Conservation (phyloP, 1,284 basidiomycete species). For the Coniferiporia weirii region DNA sequence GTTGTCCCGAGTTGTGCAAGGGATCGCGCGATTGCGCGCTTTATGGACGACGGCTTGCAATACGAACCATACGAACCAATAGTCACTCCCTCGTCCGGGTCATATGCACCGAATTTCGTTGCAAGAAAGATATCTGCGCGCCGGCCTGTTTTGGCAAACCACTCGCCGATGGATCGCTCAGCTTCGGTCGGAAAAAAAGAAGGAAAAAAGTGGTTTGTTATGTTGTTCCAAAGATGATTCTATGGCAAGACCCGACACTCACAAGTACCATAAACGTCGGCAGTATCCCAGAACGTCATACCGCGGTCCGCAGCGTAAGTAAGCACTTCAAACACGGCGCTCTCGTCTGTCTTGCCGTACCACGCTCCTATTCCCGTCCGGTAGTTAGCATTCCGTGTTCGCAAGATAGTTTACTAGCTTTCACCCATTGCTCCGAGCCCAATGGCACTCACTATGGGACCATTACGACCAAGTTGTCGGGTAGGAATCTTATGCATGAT, state of each 20-base stretch:
- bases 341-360: constrained; percentile 12
- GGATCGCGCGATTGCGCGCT: constrained; percentile 23
- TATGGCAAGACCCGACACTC: not conserved
- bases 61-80: too few species aligned
- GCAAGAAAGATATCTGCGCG: constrained; percentile 19
- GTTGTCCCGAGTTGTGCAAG: constrained; percentile 28
- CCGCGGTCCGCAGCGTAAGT: constrained; percentile 13
- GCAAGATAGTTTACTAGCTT: not conserved
- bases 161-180: constrained; percentile 6
- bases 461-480: constrained; percentile 6
- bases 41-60: constrained; percentile 27
- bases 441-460: constrained; percentile 8
- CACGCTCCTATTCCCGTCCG: constrained; percentile 6
- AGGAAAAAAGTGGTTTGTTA: not conserved
- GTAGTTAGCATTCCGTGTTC: not conserved
- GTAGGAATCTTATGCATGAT: constrained; percentile 1
- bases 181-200: too few species aligned
- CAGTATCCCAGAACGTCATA: constrained; percentile 14
- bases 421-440: constrained; percentile 9
- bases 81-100: constrained; percentile 16
- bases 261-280: constrained; percentile 11
- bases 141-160: constrained; percentile 13
- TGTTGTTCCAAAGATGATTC: not conserved
- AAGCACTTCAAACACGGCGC: not conserved
- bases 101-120: constrained; percentile 31